These are phyloP conservation scores for Beauveria medogensis DNA, from an alignment of 2,329 filamentous ascomycete species.

Conservation along the genomic window DNA sequence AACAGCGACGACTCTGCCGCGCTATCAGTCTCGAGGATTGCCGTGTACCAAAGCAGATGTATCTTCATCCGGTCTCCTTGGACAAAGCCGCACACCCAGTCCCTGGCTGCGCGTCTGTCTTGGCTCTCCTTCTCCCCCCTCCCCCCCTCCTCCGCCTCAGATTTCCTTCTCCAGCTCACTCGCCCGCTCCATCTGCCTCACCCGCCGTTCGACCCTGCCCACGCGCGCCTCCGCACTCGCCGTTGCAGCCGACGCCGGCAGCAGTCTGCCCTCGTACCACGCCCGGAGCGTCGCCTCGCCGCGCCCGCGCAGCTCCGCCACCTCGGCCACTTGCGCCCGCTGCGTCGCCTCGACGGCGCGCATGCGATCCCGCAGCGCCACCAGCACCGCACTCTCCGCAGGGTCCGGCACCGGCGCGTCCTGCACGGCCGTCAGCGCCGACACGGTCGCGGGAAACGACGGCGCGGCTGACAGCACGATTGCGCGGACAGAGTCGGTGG, in stretches of 20 bases:
- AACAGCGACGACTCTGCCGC: neutral
- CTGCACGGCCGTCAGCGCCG: slow-evolving; percentile 47
- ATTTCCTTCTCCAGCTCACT: slow-evolving; percentile 40
- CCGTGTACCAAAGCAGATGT: neutral
- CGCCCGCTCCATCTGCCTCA: slow-evolving; percentile 56
- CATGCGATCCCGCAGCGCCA: slow-evolving; percentile 53
- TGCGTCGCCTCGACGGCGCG: slow-evolving; percentile 53
- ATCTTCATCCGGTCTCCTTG: neutral
- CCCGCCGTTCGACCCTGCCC: slow-evolving; percentile 53
- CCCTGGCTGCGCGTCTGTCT: neutral
- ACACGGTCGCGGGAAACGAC: slow-evolving; percentile 47
- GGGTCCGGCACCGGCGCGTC: slow-evolving; percentile 51
- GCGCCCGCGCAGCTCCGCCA: slow-evolving; percentile 53
- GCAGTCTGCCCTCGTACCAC: slow-evolving; percentile 68
- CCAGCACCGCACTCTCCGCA: slow-evolving; percentile 45
- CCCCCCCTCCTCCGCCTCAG: slow-evolving; percentile 13
- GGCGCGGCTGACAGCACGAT: slow-evolving; percentile 50
- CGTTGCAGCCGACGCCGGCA: slow-evolving; percentile 60
- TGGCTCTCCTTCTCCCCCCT: neutral
- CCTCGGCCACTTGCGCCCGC: slow-evolving; percentile 51
- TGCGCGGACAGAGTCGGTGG: slow-evolving; percentile 42
- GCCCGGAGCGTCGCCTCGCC: slow-evolving; percentile 55
- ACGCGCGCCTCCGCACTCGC: slow-evolving; percentile 64
- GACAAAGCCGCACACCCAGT: neutral
- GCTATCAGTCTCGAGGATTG: neutral